Percentiles rank a stretch among this genome's conserved stretches.
These are phyloP conservation scores for Castanea crenata DNA, from an alignment of 306 rosid genomes.

Conservation along the genomic window DNA sequence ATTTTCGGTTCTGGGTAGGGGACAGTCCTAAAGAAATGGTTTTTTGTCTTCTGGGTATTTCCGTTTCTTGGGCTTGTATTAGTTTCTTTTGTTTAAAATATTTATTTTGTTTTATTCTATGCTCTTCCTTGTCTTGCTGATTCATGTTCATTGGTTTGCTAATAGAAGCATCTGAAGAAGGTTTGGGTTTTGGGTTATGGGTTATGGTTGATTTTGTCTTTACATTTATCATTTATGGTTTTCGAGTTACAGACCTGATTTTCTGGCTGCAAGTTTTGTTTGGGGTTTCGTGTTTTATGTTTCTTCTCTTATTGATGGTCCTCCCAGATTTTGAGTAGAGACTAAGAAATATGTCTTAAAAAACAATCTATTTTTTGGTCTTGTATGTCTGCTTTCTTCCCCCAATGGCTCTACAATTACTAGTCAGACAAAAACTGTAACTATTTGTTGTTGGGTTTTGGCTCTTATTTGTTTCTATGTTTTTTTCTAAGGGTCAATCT, in stretches of 20 bases:
- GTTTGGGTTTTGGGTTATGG: slow-evolving; percentile 19
- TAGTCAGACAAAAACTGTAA: slow-evolving; percentile 22
- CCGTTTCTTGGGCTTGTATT: slow-evolving; percentile 37
- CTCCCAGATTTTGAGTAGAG: slow-evolving; percentile 25
- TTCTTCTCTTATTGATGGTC: neutral
- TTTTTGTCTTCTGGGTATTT: slow-evolving; percentile 64
- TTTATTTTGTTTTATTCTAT: neutral
- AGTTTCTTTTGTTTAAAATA: slow-evolving; percentile 8
- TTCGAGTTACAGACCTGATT: slow-evolving; percentile 26
- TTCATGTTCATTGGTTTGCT: slow-evolving; percentile 47
- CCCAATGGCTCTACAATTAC: slow-evolving; percentile 24
- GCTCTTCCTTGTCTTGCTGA: slow-evolving; percentile 18
- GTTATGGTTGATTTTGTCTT: slow-evolving; percentile 29
- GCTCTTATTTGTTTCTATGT: neutral
- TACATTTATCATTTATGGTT: slow-evolving; percentile 41
- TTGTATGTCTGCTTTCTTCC: neutral
- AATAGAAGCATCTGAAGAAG: slow-evolving; percentile 28
- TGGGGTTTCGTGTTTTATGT: slow-evolving; percentile 26
- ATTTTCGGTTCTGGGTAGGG: slow-evolving; percentile 44
- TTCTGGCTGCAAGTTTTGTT: slow-evolving; percentile 21
- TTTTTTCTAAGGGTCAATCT: neutral
- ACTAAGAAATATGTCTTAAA: slow-evolving; percentile 2
- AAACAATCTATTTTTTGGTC: slow-evolving; percentile 8
- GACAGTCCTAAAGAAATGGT: slow-evolving; percentile 49
- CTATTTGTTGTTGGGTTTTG: slow-evolving; percentile 9